Conservation (phyloP, 2,329 filamentous ascomycete species). For the Phialophora verrucosa region DNA sequence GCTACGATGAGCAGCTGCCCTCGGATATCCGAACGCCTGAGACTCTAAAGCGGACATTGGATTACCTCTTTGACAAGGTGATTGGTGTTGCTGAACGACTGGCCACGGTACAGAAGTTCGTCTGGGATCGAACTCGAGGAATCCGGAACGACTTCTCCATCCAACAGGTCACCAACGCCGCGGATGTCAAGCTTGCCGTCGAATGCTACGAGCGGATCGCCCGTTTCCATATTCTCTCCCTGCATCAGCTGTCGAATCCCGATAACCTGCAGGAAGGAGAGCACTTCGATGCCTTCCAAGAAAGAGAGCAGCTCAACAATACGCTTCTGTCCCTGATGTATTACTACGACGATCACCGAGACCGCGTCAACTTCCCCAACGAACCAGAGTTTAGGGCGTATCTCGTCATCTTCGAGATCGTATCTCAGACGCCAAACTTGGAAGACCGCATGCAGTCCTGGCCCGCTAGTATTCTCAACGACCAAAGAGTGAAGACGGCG, state of each 20-base stretch:
- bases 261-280: slow-evolving; percentile 56
- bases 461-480: slow-evolving; percentile 56
- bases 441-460: slow-evolving; percentile 65
- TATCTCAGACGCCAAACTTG: slow-evolving; percentile 57
- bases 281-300: slow-evolving; percentile 63
- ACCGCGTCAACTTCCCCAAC: slow-evolving; percentile 58
- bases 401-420: slow-evolving; percentile 63
- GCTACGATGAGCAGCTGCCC: slow-evolving; percentile 66
- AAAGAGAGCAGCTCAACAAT: slow-evolving; percentile 68
- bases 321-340: slow-evolving; percentile 66
- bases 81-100: slow-evolving; percentile 58
- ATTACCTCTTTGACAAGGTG: slow-evolving; percentile 58
- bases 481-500: slow-evolving; percentile 61
- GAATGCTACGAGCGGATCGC: slow-evolving; percentile 68
- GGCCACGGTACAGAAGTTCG: slow-evolving; percentile 64
- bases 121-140: slow-evolving; percentile 69
- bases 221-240: slow-evolving; percentile 66
- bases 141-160: slow-evolving; percentile 70
- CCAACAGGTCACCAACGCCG: slow-evolving; percentile 62
- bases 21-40: slow-evolving; percentile 67
- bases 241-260: slow-evolving; percentile 63
- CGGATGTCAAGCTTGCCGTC: slow-evolving; percentile 63
- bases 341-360: slow-evolving; percentile 63
- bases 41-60: slow-evolving; percentile 53
- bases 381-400: slow-evolving; percentile 70